phyloP scores from a whole-genome alignment of 805 yeast species.

The Starmerella bacillaris region DNA sequence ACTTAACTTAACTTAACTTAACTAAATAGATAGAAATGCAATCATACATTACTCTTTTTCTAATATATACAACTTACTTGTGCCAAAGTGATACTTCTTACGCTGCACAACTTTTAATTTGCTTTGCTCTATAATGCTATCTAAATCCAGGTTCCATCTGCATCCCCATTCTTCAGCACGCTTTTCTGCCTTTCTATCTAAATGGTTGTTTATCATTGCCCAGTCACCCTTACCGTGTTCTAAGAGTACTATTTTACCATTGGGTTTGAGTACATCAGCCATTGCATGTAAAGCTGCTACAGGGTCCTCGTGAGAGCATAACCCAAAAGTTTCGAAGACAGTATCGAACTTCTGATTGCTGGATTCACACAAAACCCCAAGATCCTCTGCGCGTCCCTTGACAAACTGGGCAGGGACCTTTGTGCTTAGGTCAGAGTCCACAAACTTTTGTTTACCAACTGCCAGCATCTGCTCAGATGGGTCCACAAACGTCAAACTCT shows the following conservation, averaged over 20 bases:
- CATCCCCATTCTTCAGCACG: conserved; percentile 91
- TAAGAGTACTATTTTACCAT: conserved; percentile 68
- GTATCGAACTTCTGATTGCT: conserved; percentile 56
- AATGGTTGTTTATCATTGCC: conserved; percentile 54
- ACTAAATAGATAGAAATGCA: no score
- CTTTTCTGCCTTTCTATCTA: conserved; percentile 67
- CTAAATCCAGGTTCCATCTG: conserved; percentile 90
- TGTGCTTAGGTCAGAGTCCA: conserved; percentile 21
- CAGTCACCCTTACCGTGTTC: conserved; percentile 87
- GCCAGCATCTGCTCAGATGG: conserved; percentile 76
- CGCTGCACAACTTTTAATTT: conserved; percentile 71
- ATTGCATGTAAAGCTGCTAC: conserved; percentile 62
- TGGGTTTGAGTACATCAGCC: conserved; percentile 57
- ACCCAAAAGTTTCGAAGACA: conserved; percentile 80
- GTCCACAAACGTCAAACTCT: conserved; percentile 70
- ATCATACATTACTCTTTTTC: no score
- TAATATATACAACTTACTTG: conserved; percentile 38
- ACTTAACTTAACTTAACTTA: no score
- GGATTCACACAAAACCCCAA: conserved; percentile 35
- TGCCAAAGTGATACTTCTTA: conserved; percentile 70
- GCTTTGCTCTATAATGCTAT: conserved; percentile 63
- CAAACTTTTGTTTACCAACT: conserved; percentile 55
- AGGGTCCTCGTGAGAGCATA: conserved; percentile 92
- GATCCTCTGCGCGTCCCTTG: conserved; percentile 75
- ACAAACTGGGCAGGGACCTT: conserved; percentile 64